These are phyloP conservation scores for Xerocomus minutiporus DNA, from an alignment of 1,284 basidiomycete genomes.

Conservation along the genomic window DNA sequence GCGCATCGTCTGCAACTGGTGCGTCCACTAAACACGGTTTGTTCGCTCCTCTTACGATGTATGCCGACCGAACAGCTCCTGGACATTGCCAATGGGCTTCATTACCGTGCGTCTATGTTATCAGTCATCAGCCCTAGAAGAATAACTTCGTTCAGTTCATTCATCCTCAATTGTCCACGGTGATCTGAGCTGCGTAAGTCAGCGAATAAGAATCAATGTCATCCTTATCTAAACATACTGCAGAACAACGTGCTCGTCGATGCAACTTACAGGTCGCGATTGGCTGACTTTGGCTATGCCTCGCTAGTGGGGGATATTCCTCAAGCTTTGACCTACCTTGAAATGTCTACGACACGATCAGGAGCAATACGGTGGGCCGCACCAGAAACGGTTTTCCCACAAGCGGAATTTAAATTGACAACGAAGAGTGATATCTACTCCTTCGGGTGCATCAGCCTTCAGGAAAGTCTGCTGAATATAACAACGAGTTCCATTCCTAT, in stretches of 20 bases:
- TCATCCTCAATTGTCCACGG: neutral
- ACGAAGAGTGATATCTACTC: neutral
- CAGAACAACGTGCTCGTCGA: neutral
- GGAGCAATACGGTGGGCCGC: neutral
- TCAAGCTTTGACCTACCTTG: neutral
- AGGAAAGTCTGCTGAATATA: neutral
- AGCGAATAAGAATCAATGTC: neutral
- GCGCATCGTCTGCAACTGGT: neutral
- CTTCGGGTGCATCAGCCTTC: neutral
- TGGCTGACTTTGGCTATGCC: neutral
- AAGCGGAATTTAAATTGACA: neutral
- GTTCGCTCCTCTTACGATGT: neutral
- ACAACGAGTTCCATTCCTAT: neutral
- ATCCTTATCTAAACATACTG: too few relatives aligned
- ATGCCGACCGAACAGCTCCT: neutral
- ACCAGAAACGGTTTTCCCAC: neutral
- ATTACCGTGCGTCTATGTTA: neutral
- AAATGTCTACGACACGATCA: neutral
- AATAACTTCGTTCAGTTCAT: neutral
- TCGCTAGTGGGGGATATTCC: neutral
- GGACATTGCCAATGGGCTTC: neutral
- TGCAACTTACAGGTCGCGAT: neutral
- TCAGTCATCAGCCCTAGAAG: too few relatives aligned
- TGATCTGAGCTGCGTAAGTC: neutral
- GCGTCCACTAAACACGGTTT: neutral